Evolutionary conservation across 1,284 basidiomycete genomes (phyloP).

Genomic region (Flammula alnicola): DNA sequence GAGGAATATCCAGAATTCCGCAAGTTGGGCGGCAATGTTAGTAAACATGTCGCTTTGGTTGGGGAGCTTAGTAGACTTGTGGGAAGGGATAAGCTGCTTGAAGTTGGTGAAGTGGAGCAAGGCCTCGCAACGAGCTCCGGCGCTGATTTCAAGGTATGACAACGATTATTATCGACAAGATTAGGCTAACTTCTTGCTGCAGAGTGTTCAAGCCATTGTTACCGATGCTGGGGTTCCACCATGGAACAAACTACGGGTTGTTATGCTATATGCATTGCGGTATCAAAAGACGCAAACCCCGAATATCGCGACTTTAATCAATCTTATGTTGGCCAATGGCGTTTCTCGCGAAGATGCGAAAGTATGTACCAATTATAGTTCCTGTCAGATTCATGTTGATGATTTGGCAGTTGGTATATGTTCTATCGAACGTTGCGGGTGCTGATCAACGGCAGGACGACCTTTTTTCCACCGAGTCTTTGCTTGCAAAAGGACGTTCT

Average conservation of each 20-base stretch:
- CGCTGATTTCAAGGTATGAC: constrained; percentile 80
- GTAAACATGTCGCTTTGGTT: constrained; percentile 96
- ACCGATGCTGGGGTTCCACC: constrained; percentile 69
- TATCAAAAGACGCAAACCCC: constrained; percentile 92
- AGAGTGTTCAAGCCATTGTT: constrained; percentile 83
- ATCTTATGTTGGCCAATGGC: constrained; percentile 81
- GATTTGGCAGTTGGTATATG: constrained; percentile 81
- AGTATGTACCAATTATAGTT: constrained; percentile 44
- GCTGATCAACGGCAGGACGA: constrained; percentile 98
- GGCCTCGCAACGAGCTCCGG: constrained; percentile 92
- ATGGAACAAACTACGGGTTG: constrained; percentile 88
- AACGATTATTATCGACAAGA: constrained; percentile 18
- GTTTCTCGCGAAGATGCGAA: constrained; percentile 85
- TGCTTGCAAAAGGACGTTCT: constrained; percentile 93
- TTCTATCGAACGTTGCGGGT: constrained; percentile 91
- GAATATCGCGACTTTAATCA: constrained; percentile 86
- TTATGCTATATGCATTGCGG: constrained; percentile 93
- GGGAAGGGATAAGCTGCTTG: constrained; percentile 83
- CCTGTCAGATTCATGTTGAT: constrained; percentile 10
- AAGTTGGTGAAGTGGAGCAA: constrained; percentile 95
- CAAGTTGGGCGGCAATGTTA: constrained; percentile 96
- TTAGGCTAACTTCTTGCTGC: constrained; percentile 12
- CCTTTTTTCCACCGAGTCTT: constrained; percentile 94
- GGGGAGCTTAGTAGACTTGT: constrained; percentile 95
- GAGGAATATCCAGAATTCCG: constrained; percentile 99